Percentiles rank a stretch among this genome's conserved stretches.
Conservation (phyloP, 371 early-diverging fungal genomes). For the Choanephora cucurbitarum region DNA sequence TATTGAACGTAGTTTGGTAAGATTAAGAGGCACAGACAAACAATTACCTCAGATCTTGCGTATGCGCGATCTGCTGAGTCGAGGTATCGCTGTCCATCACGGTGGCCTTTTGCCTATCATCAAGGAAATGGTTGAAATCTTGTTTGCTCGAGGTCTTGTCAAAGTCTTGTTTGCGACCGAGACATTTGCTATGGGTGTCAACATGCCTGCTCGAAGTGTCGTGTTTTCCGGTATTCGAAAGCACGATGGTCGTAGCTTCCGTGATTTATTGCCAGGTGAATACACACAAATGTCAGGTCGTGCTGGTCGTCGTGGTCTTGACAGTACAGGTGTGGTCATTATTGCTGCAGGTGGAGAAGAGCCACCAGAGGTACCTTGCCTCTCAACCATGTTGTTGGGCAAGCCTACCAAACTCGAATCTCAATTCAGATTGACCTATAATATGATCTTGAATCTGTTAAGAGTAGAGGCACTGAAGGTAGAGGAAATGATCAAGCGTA, state of each 20-base stretch:
- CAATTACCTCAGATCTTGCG: constrained; percentile 91
- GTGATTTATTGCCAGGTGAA: constrained; percentile 91
- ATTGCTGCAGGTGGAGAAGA: constrained; percentile 77
- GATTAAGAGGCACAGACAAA: constrained; percentile 81
- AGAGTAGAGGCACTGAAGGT: constrained; percentile 97
- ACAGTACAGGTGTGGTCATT: constrained; percentile 93
- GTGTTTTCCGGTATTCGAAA: constrained; percentile 94
- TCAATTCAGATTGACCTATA: constrained; percentile 98
- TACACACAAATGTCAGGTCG: constrained; percentile 99
- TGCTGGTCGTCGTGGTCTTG: constrained; percentile 98
- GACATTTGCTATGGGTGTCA: constrained; percentile 86
- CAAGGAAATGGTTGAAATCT: constrained; percentile 98
- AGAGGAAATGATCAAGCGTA: constrained; percentile 97
- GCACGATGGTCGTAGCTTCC: constrained; percentile 87
- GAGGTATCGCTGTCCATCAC: constrained; percentile 99
- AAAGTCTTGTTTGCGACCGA: constrained; percentile 71
- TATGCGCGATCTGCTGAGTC: constrained; percentile 81
- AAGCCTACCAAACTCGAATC: constrained; percentile 90
- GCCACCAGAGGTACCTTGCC: constrained; percentile 62
- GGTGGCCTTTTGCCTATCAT: constrained; percentile 97
- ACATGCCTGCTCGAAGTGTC: constrained; percentile 97
- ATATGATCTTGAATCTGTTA: constrained; percentile 98
- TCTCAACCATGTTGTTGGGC: constrained; percentile 84
- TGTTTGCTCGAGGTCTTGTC: constrained; percentile 93
- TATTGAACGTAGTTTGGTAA: constrained; percentile 76